Evolutionary conservation across 768 basidiomycete species (phyloP), one percentile per base, ranked within the genome.

Genomic region (Leccinum barrowsii): DNA sequence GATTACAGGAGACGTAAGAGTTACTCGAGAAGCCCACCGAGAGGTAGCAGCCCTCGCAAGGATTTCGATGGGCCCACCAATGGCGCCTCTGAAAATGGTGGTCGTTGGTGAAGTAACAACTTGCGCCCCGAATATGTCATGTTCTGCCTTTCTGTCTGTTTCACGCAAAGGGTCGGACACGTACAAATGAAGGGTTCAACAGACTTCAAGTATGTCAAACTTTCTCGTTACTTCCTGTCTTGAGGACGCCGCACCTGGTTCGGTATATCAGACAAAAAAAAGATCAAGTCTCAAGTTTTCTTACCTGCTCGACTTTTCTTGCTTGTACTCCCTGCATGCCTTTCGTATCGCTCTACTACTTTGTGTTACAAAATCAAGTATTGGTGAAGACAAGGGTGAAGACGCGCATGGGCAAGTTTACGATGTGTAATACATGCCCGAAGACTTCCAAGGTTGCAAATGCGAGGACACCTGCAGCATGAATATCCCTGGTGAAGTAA

Each of bases 11-110:
- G 80, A 70, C 86, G 90, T 55, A 80, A 82, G 71, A 90, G 88
- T 74, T 87, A 89, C 63, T 89, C 87, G 55, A 81, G 87, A 69
- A 90, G 87, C 75, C 91, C 90, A 22, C 89, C 88, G 54, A 79
- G 89, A 65, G 89, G 87, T 54, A 83, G 86, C 70, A 82, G 80
- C 70, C 82, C 81, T 62, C 71, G 75, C 53, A 69, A 81, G 63
- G 82, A 82, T 32, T 81, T 64, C 60, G 80, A 83, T 54, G 79
- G 73, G 19, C 78, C 76, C 65, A 73, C 68, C 64, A 71, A 62
- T 67, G 80, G 62, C 69, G 81, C 59, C 64, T 57, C 61, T 13
- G 76, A 79, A 35, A 69, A 75, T 59, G 75, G 74, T 28, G 76
- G 77, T 51, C 85, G 87, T 67, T 89, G 88, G 87, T 89, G 77